These are phyloP conservation scores for Sarocladiaceae sp. DNA, from an alignment of 2,329 filamentous ascomycete species.

Conservation along the genomic window DNA sequence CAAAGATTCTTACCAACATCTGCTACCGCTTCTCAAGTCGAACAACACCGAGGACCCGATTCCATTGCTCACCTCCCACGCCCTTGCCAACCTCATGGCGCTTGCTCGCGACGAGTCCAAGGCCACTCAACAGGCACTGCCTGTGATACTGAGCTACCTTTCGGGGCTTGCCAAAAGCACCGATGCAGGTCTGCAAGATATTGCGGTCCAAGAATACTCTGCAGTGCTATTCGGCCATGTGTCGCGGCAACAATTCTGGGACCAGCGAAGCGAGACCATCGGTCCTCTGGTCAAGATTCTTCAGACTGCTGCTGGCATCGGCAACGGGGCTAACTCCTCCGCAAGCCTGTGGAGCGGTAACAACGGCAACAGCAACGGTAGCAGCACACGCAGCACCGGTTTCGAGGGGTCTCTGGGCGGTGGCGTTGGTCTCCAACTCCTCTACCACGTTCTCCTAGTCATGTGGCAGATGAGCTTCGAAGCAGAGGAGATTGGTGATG, in stretches of 20 bases:
- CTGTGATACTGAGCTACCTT: constrained; percentile 80
- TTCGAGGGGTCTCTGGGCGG: constrained; percentile 64
- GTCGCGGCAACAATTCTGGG: constrained; percentile 83
- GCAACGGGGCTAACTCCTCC: constrained; percentile 58
- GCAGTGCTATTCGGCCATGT: constrained; percentile 71
- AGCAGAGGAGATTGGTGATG: constrained; percentile 65
- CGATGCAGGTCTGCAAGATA: constrained; percentile 90
- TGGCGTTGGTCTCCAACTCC: constrained; percentile 83
- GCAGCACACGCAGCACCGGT: constrained; percentile 52
- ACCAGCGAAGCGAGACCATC: constrained; percentile 80
- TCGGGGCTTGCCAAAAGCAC: constrained; percentile 77
- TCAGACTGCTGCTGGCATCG: constrained; percentile 68
- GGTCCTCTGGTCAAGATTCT: constrained; percentile 79
- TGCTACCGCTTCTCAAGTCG: constrained; percentile 81
- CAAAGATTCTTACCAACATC: constrained; percentile 73
- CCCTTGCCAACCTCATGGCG: constrained; percentile 75
- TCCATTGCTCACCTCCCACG: constrained; percentile 83
- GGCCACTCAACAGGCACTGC: constrained; percentile 72
- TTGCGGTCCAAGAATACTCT: constrained; percentile 90
- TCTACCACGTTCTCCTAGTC: constrained; percentile 91
- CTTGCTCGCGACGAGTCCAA: constrained; percentile 57
- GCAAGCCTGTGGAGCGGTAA: constrained; percentile 57
- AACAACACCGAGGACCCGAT: constrained; percentile 74
- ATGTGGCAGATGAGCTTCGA: constrained; percentile 98
- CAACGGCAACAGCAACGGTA: constrained; percentile 22